Evolutionary conservation across 306 rosid genomes (phyloP), one percentile per base, ranked within the genome.

Genomic region (Comarum palustre): DNA sequence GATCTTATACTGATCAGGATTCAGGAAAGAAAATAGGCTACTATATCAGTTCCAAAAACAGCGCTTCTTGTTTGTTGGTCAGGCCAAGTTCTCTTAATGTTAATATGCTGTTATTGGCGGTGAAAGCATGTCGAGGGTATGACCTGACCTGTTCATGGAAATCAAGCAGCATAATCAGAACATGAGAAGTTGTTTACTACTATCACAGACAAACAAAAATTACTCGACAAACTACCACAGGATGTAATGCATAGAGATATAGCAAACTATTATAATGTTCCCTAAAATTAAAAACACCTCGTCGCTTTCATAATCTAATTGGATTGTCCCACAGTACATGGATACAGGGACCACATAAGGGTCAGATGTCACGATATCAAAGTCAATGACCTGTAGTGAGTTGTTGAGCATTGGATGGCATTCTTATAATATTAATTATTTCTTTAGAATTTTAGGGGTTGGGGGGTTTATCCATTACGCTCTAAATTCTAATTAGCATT

Each of bases 31-130:
- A 16, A 52, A 20, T 6, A 52, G 13, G 58, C 58, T n/a, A 51
- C 10, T 86, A 82, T 67, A 91, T 84, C 75, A 84, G 34, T 86
- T 94, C 98, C 74, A 94, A 84, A 80, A 91, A 89, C 72, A 94
- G 77, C 27, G 97, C 95, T 77, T 94, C 99, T 46, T 88, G 90
- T 74, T 87, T 88, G 82, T 84, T 90, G 59, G 81, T 87, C 62
- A 94, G 86, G 81, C 92, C 97, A 32, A 90, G 81, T 80, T 89
- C 96, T 42, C 80, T 68, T 86, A 94, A 72, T 46, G 89, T 79
- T 74, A 63, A 85, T 5, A 78, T 79, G 76, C 87, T 69, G 72
- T 90, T 87, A 15, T 76, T 76, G 12, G 77, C 39, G 29, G 73
- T 79, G 64, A 77, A 91, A 64, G 90, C 86, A 15, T 80, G 75